Base-by-base conservation (phyloP, 768 basidiomycete genomes). In the Rhizopogon rudus region DNA sequence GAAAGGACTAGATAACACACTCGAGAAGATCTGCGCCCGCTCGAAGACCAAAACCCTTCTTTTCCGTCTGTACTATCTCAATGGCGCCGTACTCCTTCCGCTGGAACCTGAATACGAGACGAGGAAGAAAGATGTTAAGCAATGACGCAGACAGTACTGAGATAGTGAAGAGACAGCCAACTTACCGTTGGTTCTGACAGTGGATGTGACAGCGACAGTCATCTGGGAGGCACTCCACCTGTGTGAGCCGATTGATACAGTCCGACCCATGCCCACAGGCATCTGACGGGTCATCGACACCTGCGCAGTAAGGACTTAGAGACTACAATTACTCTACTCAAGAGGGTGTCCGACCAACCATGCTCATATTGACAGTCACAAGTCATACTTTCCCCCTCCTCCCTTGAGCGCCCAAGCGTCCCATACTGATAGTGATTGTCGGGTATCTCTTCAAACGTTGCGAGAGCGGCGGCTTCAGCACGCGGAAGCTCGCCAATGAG, bases 161-260 rank as follows among this genome's bases (percentile, higher is more conserved):
- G 37, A 48, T 37, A 12, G 44, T 28, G 33, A 48, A 14, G 54
- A 28, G 40, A 51, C 33, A 39, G 13, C 14, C 45, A 42, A 43
- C 60, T 63, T 64, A 95, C 96, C 96, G 82, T 73, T 98, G 96
- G 67, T 99, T 99, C 67, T 86, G 87, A 69, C 97, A 99, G 62
- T 87, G 77, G 6, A 73, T 65, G 44, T 83, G 76, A 74, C 91
- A 93, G 40, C 88, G 82, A 74, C 97, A 99, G 61, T 98, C 94
- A 40, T 81, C 87, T 13, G 82, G 74, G n/a, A 95, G 72, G 72
- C 97, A 99, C 72, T 99, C 97, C 12, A 98, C 93, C 71, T 96
- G 95, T 25, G 97, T 95, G 58, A 98, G 82, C 55, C 94, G 81
- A 71, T 98, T 99, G 75, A 99, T 98, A 70, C 97, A 99, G 74